Evolutionary conservation across 1,284 basidiomycete species (phyloP).

Genomic region (Fomitopsis betulina): DNA sequence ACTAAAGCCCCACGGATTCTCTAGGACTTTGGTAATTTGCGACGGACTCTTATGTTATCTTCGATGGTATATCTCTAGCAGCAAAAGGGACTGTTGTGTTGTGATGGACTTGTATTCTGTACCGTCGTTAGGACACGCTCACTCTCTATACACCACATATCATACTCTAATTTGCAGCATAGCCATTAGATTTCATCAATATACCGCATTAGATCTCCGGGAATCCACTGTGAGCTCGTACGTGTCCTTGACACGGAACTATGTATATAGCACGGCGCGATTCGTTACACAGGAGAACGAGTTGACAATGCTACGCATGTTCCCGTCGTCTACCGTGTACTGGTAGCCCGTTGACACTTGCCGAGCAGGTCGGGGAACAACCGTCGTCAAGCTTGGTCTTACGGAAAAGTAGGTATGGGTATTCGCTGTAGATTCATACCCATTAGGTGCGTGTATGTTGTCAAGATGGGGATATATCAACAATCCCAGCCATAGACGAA

Average conservation of each 20-base stretch:
- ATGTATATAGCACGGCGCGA: too few species aligned
- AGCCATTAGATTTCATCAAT: conserved; percentile 10
- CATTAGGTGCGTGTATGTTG: too few species aligned
- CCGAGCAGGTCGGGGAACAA: too few species aligned
- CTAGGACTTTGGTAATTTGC: conserved; percentile 20
- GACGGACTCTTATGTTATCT: conserved; percentile 25
- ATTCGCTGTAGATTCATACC: too few species aligned
- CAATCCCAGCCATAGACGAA: conserved; percentile 73
- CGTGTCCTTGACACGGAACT: too few species aligned
- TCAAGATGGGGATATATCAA: conserved; percentile 8
- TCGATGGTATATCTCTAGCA: conserved; percentile 21
- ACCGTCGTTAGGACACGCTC: conserved; percentile 27
- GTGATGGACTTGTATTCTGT: conserved; percentile 26
- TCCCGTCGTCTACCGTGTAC: too few species aligned
- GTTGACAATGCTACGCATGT: too few species aligned
- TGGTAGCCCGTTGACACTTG: too few species aligned
- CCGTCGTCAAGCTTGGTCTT: neutral
- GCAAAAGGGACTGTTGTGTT: conserved; percentile 21
- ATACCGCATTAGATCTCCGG: neutral
- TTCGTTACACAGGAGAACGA: too few species aligned
- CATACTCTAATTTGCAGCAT: conserved; percentile 13
- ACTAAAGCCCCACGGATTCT: conserved; percentile 16
- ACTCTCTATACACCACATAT: conserved; percentile 19
- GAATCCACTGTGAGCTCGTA: neutral
- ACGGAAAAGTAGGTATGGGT: too few species aligned